Base-by-base conservation (phyloP, 495 filamentous ascomycete genomes). In the Apiosordaria backusii region DNA sequence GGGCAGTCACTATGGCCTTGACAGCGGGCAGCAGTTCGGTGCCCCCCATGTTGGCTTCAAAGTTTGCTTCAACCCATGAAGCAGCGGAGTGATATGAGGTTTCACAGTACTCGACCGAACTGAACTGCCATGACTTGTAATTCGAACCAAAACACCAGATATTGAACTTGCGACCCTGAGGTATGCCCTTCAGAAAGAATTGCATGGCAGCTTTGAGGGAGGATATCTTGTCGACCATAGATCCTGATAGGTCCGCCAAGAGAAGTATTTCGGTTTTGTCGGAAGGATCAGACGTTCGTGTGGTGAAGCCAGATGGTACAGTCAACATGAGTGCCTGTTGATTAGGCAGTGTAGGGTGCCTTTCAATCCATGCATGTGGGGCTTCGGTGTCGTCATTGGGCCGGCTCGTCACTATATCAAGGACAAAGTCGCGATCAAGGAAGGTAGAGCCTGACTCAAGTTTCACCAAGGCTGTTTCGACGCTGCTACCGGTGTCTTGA, bases 361-460 rank as follows among this genome's bases (percentile, higher is more conserved):
- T 24, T 35, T 70, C 68, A 0, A 70, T 50, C 65, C 68, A 70
- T 15, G 68, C 68, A 25, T 67, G 65, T 0, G 65, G 64, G 5
- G 24, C 22, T 57, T 69, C 67, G 18, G 10, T 19, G 18, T 62
- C 24, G 15, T 57, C 55, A 15, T 25, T 21, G 29, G 40, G 57
- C 1, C 52, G 2, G 10, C 35, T 19, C 0, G 64, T 67, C 13
- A 40, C 19, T 13, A 70, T 67, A 24, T 70, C 65, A 5, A 70
- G 68, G 18, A 70, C 68, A 50, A 70, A 70, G 61, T 70, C 65
- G 13, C 55, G 63, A 58, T 70, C 65, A 19, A 70, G 68, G 18
- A 70, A 65, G 4, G 53, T 29, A 7, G 29, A 50, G 1, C 52
- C 58, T 0, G 27, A 5, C n/a, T 58, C 52, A 1, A 67, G 54